Evolutionary conservation across 805 yeast species (phyloP), one percentile per base, ranked within the genome.

Genomic region (Cyberlindnera mrakii): DNA sequence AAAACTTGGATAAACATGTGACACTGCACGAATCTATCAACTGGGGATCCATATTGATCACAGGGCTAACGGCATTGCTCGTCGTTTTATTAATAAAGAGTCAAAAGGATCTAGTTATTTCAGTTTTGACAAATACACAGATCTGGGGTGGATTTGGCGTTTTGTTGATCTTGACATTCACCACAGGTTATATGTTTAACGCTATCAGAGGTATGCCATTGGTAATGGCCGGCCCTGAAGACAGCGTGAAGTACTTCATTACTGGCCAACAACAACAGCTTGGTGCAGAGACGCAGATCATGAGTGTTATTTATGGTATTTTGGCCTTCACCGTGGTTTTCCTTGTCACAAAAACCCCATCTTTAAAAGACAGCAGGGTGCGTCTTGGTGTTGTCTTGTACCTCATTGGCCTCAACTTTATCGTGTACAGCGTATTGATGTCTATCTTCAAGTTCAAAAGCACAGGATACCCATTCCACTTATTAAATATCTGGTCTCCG

Each of bases 181-280:
- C 77, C 38, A 71, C 91, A 7, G 99, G 99, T 15, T 85, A 89
- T 66, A 93, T 93, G 99, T 93, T 80, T 74, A 90, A 88, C 62
- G 75, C 77, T 52, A 93, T 93, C 49, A 78, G 97, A 63, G 75
- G 75, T 32, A 60, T 68, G 20, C 74, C 65, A 37, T 85, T 82
- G 58, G 69, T 82, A 34, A 72, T 73, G 50, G 71, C 67, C 30
- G 63, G 59, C 19, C 55, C 50, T 8, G 51, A 58, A 35, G 74
- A 73, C 18, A 53, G 53, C 8, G 55, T 65, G 14, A 70, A 52
- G 33, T 82, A 77, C 58, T 68, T 78, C 35, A 48, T 60, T 3
- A 68, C 71, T 5, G 88, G 88, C 30, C 89, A 85, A 55, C 85
- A 82, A 57, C 68, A 67, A 40, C 99, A 93, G 64, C 74, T 76